Conservation (phyloP, 1,284 basidiomycete genomes). For the Boletus semigastroideus region DNA sequence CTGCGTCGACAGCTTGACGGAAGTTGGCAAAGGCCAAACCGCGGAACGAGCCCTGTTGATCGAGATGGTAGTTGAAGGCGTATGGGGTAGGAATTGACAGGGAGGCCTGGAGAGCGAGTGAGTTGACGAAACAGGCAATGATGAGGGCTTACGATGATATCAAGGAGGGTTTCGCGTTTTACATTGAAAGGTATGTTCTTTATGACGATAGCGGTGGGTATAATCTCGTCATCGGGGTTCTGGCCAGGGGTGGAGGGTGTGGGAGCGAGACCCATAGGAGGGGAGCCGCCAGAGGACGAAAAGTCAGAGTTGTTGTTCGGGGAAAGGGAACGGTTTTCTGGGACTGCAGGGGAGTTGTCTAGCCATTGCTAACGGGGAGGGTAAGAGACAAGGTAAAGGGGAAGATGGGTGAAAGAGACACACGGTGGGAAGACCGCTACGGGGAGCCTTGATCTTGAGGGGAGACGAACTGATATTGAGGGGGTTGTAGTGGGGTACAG, state of each 20-base stretch:
- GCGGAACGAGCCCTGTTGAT: conserved; percentile 93
- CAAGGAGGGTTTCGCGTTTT: conserved; percentile 92
- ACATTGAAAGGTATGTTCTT: conserved; percentile 99
- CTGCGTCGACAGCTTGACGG: conserved; percentile 86
- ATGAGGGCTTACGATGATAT: conserved; percentile 79
- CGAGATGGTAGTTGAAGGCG: conserved; percentile 98
- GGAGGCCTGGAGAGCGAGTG: conserved; percentile 60
- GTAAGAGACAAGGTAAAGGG: conserved; percentile 2
- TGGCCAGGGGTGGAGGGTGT: conserved; percentile 49
- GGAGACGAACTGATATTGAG: conserved; percentile 63
- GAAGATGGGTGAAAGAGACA: conserved; percentile 35
- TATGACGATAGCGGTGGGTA: conserved; percentile 99
- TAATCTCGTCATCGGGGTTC: conserved; percentile 84
- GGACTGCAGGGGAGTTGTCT: conserved; percentile 49
- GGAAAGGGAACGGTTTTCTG: conserved; percentile 77
- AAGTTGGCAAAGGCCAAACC: conserved; percentile 99
- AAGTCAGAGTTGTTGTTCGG: conserved; percentile 83
- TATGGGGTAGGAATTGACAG: conserved; percentile 97
- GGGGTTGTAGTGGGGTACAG: conserved; percentile 62
- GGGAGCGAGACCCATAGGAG: conserved; percentile 57
- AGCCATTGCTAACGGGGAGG: conserved; percentile 68
- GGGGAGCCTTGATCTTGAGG: conserved; percentile 67
- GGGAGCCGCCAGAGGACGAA: conserved; percentile 79
- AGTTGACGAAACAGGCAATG: conserved; percentile 18
- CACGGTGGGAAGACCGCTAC: conserved; percentile 71